A percentile compares a stretch with the other conserved stretches of the same genome.
These are phyloP conservation scores for Bipolaris oryzae DNA, from an alignment of 2,329 filamentous ascomycete species.

Conservation along the genomic window DNA sequence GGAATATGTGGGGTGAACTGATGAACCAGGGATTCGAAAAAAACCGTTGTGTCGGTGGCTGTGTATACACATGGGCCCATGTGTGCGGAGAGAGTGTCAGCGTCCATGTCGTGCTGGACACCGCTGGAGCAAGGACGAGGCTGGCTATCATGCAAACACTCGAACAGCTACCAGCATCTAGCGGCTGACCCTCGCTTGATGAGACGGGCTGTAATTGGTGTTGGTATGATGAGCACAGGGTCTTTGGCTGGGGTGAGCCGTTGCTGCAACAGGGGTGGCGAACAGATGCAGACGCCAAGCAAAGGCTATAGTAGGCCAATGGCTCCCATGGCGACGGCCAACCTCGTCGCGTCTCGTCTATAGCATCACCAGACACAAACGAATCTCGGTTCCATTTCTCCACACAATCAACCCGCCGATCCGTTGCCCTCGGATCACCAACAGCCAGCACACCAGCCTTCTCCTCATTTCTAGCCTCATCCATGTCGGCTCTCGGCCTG, in stretches of 20 bases:
- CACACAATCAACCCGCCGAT: background rate
- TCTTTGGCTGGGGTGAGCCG: background rate
- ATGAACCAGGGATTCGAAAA: background rate
- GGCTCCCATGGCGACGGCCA: background rate
- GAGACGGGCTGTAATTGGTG: constrained; percentile 2
- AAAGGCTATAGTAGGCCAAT: background rate
- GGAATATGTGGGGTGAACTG: background rate
- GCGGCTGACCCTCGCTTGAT: background rate
- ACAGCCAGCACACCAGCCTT: background rate
- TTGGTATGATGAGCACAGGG: background rate
- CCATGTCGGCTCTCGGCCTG: background rate
- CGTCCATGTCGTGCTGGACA: too few species aligned
- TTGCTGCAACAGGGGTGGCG: background rate
- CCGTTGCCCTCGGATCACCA: background rate
- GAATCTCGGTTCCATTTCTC: background rate
- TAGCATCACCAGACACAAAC: background rate
- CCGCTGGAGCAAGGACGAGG: too few species aligned
- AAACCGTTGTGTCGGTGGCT: background rate
- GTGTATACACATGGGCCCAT: background rate
- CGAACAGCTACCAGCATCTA: background rate
- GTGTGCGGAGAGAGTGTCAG: too few species aligned
- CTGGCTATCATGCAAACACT: background rate
- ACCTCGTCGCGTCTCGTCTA: background rate
- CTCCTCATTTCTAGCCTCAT: background rate
- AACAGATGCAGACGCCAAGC: background rate